A percentile compares a stretch with the other conserved stretches of the same genome.
phyloP scores from a whole-genome alignment of 176 grass and related monocot genomes.

The Avena insularis region DNA sequence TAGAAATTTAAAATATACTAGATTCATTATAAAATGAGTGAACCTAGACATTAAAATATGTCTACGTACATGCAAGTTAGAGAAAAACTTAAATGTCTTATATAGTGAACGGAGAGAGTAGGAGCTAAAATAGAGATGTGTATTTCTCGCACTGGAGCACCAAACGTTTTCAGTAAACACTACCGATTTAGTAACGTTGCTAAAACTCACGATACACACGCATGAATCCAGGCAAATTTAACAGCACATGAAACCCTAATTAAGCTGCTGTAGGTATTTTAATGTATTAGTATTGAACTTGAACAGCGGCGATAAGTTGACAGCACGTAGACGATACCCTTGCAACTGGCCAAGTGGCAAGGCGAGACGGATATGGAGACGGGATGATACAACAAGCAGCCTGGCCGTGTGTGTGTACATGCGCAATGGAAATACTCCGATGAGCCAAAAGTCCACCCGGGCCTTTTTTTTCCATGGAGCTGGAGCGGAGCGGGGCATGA shows the following conservation, averaged over 20 bases:
- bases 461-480: neutral
- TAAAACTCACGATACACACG: neutral
- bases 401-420: neutral
- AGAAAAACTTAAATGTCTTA: too few species aligned
- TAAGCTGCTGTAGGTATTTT: neutral
- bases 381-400: neutral
- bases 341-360: neutral
- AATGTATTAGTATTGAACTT: too few species aligned
- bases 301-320: neutral
- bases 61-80: too few species aligned
- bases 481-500: constrained; percentile 10
- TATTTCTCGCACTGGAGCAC: too few species aligned
- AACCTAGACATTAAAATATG: too few species aligned
- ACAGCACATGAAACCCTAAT: neutral
- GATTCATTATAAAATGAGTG: too few species aligned
- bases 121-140: too few species aligned
- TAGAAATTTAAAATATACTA: too few species aligned
- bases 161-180: too few species aligned
- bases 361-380: neutral
- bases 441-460: constrained; percentile 45
- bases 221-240: neutral
- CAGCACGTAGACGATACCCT: neutral
- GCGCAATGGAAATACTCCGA: neutral
- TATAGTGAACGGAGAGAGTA: too few species aligned
- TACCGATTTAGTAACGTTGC: too few species aligned